Conservation (phyloP, 2,329 filamentous ascomycete genomes). For the Claviceps digitariae region DNA sequence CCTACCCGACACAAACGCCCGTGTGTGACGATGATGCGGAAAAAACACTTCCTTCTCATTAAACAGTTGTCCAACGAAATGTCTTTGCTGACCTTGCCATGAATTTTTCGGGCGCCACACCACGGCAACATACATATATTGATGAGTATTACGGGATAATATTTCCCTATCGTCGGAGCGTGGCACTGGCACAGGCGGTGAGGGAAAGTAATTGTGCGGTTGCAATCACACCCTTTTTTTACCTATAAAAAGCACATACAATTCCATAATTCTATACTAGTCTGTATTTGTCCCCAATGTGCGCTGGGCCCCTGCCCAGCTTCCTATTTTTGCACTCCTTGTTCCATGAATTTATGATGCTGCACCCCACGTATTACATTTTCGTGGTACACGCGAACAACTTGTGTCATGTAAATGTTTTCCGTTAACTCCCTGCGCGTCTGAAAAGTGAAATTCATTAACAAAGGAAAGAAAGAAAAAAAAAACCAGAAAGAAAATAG, state of each 20-base stretch:
- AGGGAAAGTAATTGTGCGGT: neutral
- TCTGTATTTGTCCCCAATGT: too few relatives aligned
- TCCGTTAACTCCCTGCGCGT: neutral
- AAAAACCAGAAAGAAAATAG: neutral
- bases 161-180: neutral
- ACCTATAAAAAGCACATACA: neutral
- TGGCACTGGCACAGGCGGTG: neutral
- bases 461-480: neutral
- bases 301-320: neutral
- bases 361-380: neutral
- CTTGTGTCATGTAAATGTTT: neutral
- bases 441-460: neutral
- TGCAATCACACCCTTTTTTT: neutral
- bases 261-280: too few relatives aligned
- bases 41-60: neutral
- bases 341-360: neutral
- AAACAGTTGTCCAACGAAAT: neutral
- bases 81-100: neutral
- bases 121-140: neutral
- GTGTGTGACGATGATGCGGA: neutral
- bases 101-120: neutral
- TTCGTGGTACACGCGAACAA: conserved; percentile 1
- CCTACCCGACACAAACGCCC: conserved; percentile 1
- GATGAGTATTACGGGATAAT: neutral
- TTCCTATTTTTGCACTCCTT: neutral